A percentile compares a stretch with the other conserved stretches of the same genome.
Conservation (phyloP, 345 rosid species). For the Populus deltoides region DNA sequence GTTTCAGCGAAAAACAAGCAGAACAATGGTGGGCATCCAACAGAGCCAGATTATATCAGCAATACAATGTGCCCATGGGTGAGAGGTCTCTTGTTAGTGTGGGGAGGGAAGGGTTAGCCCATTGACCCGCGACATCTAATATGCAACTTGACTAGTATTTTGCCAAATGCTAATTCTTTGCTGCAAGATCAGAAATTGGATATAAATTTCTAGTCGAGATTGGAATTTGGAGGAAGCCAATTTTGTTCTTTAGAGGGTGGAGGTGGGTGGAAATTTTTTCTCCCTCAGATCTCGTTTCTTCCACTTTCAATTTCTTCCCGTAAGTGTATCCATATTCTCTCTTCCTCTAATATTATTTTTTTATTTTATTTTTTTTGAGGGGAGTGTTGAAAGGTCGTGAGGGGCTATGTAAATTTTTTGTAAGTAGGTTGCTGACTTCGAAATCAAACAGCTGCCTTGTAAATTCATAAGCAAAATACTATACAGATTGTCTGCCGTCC, state of each 20-base stretch:
- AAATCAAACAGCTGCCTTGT: conserved; percentile 33
- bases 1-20: conserved; percentile 30
- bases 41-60: conserved; percentile 21
- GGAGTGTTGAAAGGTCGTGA: conserved; percentile 12
- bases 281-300: conserved; percentile 1
- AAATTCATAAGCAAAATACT: conserved; percentile 22
- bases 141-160: not conserved
- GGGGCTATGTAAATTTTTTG: conserved; percentile 37
- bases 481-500: conserved; percentile 15
- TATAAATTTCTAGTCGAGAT: conserved; percentile 11
- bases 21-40: conserved; percentile 34
- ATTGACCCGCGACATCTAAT: conserved; percentile 20
- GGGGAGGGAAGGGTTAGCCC: conserved; percentile 34
- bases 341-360: not conserved
- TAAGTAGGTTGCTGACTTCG: conserved; percentile 27
- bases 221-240: conserved; percentile 6
- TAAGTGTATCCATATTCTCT: conserved; percentile 4
- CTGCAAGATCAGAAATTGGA: conserved; percentile 4
- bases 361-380: not conserved
- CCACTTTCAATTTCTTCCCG: not conserved
- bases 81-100: conserved; percentile 14
- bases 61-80: conserved; percentile 21
- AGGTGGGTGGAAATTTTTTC: conserved; percentile 13
- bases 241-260: not conserved
- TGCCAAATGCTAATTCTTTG: not conserved